These are phyloP conservation scores for Thraustochytrium striatum DNA, from an alignment of 352 stramenopile species.

Conservation along the genomic window DNA sequence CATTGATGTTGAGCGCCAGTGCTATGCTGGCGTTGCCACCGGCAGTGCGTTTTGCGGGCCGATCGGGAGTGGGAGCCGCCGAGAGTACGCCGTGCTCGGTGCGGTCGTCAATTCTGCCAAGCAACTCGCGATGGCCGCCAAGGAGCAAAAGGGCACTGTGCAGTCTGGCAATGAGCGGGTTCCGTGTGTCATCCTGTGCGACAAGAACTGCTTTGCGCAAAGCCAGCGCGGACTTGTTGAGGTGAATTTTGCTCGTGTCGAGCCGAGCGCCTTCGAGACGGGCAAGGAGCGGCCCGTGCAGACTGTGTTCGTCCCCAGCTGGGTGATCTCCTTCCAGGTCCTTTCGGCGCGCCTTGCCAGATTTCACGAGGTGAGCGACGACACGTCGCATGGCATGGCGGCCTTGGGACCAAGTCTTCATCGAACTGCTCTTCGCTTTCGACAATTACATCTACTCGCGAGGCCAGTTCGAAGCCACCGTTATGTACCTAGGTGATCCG, in stretches of 20 bases:
- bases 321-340: background rate
- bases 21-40: slow-evolving; percentile 77
- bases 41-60: slow-evolving; percentile 82
- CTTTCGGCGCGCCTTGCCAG: background rate
- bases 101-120: slow-evolving; percentile 86
- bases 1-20: background rate
- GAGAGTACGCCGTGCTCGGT: slow-evolving; percentile 86
- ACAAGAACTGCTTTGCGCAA: slow-evolving; percentile 65
- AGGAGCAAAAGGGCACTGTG: background rate
- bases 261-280: slow-evolving; percentile 82
- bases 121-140: slow-evolving; percentile 76
- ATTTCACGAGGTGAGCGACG: too few relatives aligned
- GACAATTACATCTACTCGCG: slow-evolving; percentile 35
- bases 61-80: slow-evolving; percentile 77
- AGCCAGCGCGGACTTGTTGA: slow-evolving; percentile 59
- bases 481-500: background rate
- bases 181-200: slow-evolving; percentile 46
- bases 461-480: background rate
- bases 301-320: slow-evolving; percentile 52
- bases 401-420: too few relatives aligned
- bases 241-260: slow-evolving; percentile 75
- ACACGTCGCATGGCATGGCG: too few relatives aligned
- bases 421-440: slow-evolving; percentile 12
- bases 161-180: background rate
- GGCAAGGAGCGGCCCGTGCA: slow-evolving; percentile 65